phyloP scores from a whole-genome alignment of 306 rosid genomes.

The Cucurbita argyrosperma region DNA sequence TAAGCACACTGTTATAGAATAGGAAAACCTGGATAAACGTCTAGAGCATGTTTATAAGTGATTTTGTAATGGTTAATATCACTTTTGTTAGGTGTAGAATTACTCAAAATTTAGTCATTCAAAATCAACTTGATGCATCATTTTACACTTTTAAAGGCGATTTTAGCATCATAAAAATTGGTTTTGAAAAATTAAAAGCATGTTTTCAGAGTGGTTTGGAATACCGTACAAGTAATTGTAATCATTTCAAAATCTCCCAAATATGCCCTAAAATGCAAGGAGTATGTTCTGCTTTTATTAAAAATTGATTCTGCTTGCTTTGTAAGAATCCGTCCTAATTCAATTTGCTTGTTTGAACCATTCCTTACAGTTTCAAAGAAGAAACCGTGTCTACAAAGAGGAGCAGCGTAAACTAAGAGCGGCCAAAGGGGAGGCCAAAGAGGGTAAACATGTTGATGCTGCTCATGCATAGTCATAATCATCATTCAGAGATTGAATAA shows the following conservation, averaged over 20 bases:
- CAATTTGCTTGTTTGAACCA: not conserved
- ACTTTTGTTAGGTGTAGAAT: too few species aligned
- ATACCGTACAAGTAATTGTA: too few species aligned
- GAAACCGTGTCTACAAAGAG: conserved; percentile 90
- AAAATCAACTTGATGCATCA: too few species aligned
- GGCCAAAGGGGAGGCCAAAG: conserved; percentile 49
- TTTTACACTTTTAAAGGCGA: too few species aligned
- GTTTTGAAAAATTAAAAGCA: too few species aligned
- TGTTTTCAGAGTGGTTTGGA: too few species aligned
- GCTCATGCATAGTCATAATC: conserved; percentile 35
- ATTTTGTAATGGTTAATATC: too few species aligned
- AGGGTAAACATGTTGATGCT: conserved; percentile 28
- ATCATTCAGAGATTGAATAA: conserved; percentile 24
- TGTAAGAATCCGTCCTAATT: not conserved
- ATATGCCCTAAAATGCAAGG: not conserved
- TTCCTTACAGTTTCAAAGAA: conserved; percentile 50
- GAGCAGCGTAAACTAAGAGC: conserved; percentile 89
- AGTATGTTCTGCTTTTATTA: not conserved
- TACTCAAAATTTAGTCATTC: too few species aligned
- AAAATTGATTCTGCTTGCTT: not conserved
- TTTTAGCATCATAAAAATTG: too few species aligned
- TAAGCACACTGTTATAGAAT: not conserved
- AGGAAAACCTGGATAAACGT: not conserved
- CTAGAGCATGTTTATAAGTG: not conserved
- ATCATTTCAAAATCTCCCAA: too few species aligned